A percentile compares a stretch with the other conserved stretches of the same genome.
Conservation (phyloP, 75 land plant genomes). For the Cryptomeria japonica region DNA sequence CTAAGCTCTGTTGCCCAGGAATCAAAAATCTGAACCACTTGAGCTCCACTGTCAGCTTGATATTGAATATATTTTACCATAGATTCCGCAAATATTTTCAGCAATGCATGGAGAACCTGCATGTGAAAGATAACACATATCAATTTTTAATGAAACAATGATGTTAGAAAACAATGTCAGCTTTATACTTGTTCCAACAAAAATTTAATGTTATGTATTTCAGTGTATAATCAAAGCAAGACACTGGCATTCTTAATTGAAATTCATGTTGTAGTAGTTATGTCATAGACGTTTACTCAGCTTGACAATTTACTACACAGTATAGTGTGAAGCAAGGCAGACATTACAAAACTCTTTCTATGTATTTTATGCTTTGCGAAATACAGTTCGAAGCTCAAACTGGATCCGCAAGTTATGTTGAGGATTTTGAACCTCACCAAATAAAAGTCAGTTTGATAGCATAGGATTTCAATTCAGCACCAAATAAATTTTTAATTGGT, state of each 20-base stretch:
- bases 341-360: not conserved
- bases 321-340: not conserved
- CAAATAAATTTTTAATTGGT: not conserved
- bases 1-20: constrained; percentile 99
- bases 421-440: not conserved
- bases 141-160: not conserved
- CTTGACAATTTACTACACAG: not conserved
- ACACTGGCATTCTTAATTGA: not conserved
- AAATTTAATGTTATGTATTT: not conserved
- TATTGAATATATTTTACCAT: constrained; percentile 84
- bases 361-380: not conserved
- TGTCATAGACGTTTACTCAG: not conserved
- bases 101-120: constrained; percentile 89
- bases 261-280: not conserved
- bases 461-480: not conserved
- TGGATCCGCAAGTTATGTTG: not conserved
- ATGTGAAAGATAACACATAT: not conserved
- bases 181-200: not conserved
- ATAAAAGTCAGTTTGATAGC: not conserved
- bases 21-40: constrained; percentile 97
- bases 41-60: constrained; percentile 96
- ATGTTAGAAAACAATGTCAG: not conserved
- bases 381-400: not conserved
- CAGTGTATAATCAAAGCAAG: not conserved
- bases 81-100: constrained; percentile 79